phyloP scores from a whole-genome alignment of 352 stramenopile species.

The Phytophthora nicotianae region DNA sequence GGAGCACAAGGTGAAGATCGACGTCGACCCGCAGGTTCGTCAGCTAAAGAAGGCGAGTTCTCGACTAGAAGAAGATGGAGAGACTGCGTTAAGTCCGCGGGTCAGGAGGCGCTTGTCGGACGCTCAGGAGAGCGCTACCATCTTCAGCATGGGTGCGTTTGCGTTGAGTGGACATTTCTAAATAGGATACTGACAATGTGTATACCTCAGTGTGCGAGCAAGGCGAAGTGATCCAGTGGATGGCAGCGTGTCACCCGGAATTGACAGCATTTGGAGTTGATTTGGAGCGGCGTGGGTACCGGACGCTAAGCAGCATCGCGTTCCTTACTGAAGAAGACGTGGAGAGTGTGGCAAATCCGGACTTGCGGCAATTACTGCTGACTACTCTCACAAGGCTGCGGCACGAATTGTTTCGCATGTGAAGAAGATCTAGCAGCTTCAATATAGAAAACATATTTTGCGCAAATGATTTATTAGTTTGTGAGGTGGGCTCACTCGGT shows the following conservation, averaged over 20 bases:
- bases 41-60: constrained; percentile 20
- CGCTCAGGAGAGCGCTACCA: constrained; percentile 76
- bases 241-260: constrained; percentile 74
- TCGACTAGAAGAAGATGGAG: constrained; percentile 17
- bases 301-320: constrained; percentile 79
- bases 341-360: constrained; percentile 34
- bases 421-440: constrained; percentile 21
- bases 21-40: constrained; percentile 28
- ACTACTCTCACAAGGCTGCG: constrained; percentile 69
- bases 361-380: constrained; percentile 57
- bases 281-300: constrained; percentile 71
- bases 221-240: constrained; percentile 85
- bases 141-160: constrained; percentile 65
- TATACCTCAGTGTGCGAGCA: constrained; percentile 73
- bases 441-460: constrained; percentile 20
- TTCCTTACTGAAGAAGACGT: constrained; percentile 84
- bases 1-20: constrained; percentile 9
- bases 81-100: constrained; percentile 49
- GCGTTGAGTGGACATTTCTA: background rate
- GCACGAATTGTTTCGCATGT: constrained; percentile 87
- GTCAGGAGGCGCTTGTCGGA: constrained; percentile 75
- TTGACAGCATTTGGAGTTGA: constrained; percentile 62
- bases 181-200: background rate
- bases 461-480: constrained; percentile 1
- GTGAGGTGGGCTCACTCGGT: background rate